Evolutionary conservation across 495 filamentous ascomycete species (phyloP), one percentile per base, ranked within the genome.

Genomic region (Penicillium herquei): DNA sequence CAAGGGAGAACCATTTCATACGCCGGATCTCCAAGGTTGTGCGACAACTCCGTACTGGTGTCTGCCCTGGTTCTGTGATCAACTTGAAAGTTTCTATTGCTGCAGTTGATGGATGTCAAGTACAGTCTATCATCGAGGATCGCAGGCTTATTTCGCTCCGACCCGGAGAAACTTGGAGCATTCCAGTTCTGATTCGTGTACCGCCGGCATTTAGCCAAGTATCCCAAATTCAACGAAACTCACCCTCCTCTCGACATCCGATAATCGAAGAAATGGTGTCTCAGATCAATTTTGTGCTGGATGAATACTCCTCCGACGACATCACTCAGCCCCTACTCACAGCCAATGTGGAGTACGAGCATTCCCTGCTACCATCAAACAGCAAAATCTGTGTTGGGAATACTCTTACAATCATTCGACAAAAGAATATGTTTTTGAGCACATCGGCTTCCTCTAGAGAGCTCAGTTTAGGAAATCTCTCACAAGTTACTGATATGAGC

Each of bases 21-120:
- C 65, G 52, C 33, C 61, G 48, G 30, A 56, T 66, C 5, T 53
- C 51, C 26, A 55, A 48, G 17, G 46, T 60, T n/a, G 18, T 68
- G 45, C 57, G 54, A 13, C 65, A 68, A 34, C 48, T 68, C 39
- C 63, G 65, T 33, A 61, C 60, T 13, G 65, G 65, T 9, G 57
- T 66, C 51, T 47, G 47, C n/a, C 53, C 63, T 10, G 65, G 65
- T 3, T 45, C n/a, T 17, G 39, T 68, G n/a, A 18, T 40, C 6
- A 34, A 66, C 16, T 32, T 66, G 13, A 60, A 54, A 18, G 32
- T 68, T 18, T 51, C 37, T 26, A 16, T 68, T 0, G 16, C 17
- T 2, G 51, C 56, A 26, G 55, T 48, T 7, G 12, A 41, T 8
- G 63, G 53, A 18, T 68, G 63, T 30, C 39, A 41, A 13, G 57